Base-by-base conservation (phyloP, 331 rosid species). In the Malus hybrid region DNA sequence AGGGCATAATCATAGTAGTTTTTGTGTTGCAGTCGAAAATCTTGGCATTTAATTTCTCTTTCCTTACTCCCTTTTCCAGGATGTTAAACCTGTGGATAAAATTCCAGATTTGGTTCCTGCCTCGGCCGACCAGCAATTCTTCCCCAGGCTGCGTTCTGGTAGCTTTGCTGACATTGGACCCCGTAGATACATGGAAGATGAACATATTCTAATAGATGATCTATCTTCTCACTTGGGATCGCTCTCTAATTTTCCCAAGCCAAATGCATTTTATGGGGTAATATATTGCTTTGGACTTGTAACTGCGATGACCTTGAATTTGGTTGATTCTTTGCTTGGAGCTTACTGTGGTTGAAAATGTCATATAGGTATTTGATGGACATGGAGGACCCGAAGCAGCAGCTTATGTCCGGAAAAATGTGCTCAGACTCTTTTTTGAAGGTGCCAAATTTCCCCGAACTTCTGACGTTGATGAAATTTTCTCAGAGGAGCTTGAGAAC, bases 361-460 rank as follows among this genome's bases (percentile, higher is more conserved):
- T 78, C 8, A 70, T 19, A 69, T 84, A 93, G 98, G 95, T 94
- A 48, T 94, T 94, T 80, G 99, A 94, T 80, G 99, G 99, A 12
- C 99, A 94, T 79, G 99, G 99, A 81, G 99, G 99, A 82, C 92
- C 99, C 33, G 97, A 94, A 85, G 99, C 99, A 22, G 95, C 99
- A 39, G 89, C 95, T 80, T 94, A 83, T 74, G 79, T 89, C 12
- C 81, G 84, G 66, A 87, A 87, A 81, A 86, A 94, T 81, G 91
- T 88, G 6, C 80, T 86, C 61, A 90, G 89, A 70, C 82, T 92
- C 82, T 76, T 94, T 74, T 92, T 94, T 29, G 96, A 94, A 72
- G 96, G 89, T 74, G 90, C 76, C 65, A 72, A 39, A 69, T 89
- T 94, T 81, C 99, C 97, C 55, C 90, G 74, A 44, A 81, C 87